Conservation (phyloP, 2,329 filamentous ascomycete genomes). For the Podosphaera aphanis region DNA sequence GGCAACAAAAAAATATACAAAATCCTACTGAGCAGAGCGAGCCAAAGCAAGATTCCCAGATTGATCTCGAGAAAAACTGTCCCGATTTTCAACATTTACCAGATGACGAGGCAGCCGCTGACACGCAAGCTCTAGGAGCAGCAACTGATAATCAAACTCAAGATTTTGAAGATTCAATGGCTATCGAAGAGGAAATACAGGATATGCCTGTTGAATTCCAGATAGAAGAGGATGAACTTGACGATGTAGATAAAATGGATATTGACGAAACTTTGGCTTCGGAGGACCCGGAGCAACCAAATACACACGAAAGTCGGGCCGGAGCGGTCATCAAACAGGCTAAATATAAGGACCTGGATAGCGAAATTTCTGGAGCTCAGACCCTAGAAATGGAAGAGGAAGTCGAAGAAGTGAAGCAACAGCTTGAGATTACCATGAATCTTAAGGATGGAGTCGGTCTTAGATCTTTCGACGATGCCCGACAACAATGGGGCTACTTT, state of each 20-base stretch:
- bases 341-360: slow-evolving; percentile 23
- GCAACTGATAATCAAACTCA: slow-evolving; percentile 71
- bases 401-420: slow-evolving; percentile 21
- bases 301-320: slow-evolving; percentile 30
- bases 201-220: slow-evolving; percentile 30
- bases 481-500: slow-evolving; percentile 64
- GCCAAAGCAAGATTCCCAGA: slow-evolving; percentile 12
- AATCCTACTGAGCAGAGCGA: slow-evolving; percentile 27
- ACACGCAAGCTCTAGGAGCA: slow-evolving; percentile 76
- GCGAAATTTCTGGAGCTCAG: slow-evolving; percentile 24
- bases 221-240: slow-evolving; percentile 22
- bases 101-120: slow-evolving; percentile 58
- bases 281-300: slow-evolving; percentile 21
- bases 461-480: slow-evolving; percentile 30
- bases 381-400: slow-evolving; percentile 17
- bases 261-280: slow-evolving; percentile 19
- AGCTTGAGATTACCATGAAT: slow-evolving; percentile 46
- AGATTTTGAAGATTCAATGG: slow-evolving; percentile 72
- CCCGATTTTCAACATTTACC: slow-evolving; percentile 86
- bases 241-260: slow-evolving; percentile 21
- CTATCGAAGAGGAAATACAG: slow-evolving; percentile 45
- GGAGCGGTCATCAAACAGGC: slow-evolving; percentile 31
- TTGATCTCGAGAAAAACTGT: slow-evolving; percentile 38
- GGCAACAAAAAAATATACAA: slow-evolving; percentile 61
- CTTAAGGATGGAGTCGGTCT: slow-evolving; percentile 20